Evolutionary conservation across 768 basidiomycete genomes (phyloP), one percentile per base, ranked within the genome.

Genomic region (Amanita inopinata): DNA sequence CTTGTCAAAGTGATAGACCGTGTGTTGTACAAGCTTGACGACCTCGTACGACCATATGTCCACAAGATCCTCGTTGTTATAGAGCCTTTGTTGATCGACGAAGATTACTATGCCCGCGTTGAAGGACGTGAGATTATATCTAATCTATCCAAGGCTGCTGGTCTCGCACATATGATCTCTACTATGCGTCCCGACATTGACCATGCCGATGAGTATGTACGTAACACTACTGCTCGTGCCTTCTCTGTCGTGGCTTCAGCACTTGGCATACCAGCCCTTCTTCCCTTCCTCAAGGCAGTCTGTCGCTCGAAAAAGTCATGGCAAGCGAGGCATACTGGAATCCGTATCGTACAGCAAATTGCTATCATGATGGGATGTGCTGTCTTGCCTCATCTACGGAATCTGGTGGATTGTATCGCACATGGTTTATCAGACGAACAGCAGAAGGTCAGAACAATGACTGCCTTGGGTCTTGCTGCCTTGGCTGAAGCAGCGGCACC

Each of bases 281-380:
- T 99, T 2, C 96, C 96, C 38, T 99, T 99, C 79, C 71, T 99
- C 48, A 94, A 94, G 64, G 94, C 96, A 25, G 93, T 99, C 45
- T 98, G 96, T 66, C 83, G 92, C 35, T 93, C 89, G 45, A 98
- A 98, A 64, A 99, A 99, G 66, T 98, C 93, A 6, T 99, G 96
- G 96, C 96, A 99, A 62, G 96, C 96, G 6, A 81, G 94, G 46
- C 96, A 98, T 61, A 99, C 96, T 3, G 96, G 96, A 63, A 98
- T 99, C 55, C 91, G 96, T 54, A 98, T 99, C 49, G 92, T 99
- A 8, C 96, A 99, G 63, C 96, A 98, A 61, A 98, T 99, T 38
- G 94, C 96, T 14, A 94, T 97, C 56, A 97, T 98, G 93, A 98
- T 98, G 93, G 94, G 94, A 12, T 98, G 96, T 53, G 94, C 94